Percentiles rank a stretch among this genome's conserved stretches.
Conservation (phyloP, 1,284 basidiomycete genomes). For the Pascua guehoae region DNA sequence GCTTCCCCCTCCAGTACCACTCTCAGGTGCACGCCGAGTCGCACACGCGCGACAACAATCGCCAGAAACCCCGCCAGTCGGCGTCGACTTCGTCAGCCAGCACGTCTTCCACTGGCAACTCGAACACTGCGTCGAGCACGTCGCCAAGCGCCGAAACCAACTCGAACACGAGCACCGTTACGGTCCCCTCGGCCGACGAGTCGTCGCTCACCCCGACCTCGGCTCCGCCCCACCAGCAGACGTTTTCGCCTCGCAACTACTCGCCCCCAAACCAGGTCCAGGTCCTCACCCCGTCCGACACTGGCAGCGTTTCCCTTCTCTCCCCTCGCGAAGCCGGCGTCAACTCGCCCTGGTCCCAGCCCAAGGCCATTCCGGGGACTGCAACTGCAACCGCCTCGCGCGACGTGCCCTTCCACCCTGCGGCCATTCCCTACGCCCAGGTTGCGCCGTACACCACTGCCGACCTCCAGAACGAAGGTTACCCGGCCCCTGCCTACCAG, state of each 20-base stretch:
- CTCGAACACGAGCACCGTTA: neutral
- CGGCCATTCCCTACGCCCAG: neutral
- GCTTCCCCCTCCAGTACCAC: constrained; percentile 1
- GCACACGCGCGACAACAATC: neutral
- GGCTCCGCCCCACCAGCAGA: neutral
- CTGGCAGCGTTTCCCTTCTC: neutral
- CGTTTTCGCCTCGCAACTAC: neutral
- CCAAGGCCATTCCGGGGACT: neutral
- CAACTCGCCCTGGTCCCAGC: neutral
- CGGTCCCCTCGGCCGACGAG: neutral
- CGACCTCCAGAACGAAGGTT: neutral
- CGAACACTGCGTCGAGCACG: neutral
- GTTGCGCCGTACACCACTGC: neutral
- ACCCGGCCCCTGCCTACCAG: neutral
- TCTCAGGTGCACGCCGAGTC: neutral
- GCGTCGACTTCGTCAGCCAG: neutral
- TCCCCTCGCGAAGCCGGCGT: neutral
- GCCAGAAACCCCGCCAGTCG: neutral
- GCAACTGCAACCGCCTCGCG: neutral
- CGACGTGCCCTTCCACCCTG: neutral
- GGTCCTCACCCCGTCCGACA: neutral
- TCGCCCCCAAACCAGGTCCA: neutral
- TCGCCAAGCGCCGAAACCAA: neutral
- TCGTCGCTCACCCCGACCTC: neutral
- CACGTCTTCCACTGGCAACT: neutral